Percentiles rank a stretch among this genome's conserved stretches.
Conservation (phyloP, 1,139 yeast genomes). For the Blastobotrys malaysiensis region DNA sequence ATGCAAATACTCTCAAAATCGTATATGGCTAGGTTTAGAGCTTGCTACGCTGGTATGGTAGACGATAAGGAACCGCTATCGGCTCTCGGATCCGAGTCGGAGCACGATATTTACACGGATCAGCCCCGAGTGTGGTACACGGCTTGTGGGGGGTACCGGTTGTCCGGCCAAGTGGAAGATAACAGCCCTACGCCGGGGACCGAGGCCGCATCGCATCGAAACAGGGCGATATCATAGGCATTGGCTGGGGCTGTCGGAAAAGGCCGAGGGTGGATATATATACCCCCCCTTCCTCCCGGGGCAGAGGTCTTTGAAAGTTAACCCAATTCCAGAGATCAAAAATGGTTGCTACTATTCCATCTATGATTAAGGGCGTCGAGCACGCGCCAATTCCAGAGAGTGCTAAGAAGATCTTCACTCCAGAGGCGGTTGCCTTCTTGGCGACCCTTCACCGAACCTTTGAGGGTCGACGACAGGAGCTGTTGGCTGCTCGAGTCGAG, state of each 20-base stretch:
- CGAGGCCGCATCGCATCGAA: not conserved
- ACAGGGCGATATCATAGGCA: not conserved
- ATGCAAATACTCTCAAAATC: not conserved
- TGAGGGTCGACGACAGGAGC: conserved; percentile 53
- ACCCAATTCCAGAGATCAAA: conserved; percentile 4
- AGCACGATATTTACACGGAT: not conserved
- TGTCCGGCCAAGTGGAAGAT: not conserved
- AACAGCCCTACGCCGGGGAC: not conserved
- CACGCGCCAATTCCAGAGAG: conserved; percentile 24
- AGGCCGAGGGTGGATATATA: not conserved
- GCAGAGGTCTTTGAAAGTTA: not conserved
- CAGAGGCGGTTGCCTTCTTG: conserved; percentile 66
- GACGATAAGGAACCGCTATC: not conserved
- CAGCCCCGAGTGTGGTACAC: not conserved
- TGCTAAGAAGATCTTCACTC: conserved; percentile 44
- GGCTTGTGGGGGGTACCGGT: not conserved
- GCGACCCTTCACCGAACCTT: conserved; percentile 72
- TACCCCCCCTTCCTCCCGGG: not conserved
- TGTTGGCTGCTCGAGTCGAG: conserved; percentile 54
- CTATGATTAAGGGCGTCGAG: conserved; percentile 27
- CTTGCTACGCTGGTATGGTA: not conserved
- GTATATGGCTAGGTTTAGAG: not conserved
- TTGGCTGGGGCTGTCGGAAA: not conserved
- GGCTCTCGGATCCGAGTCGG: not conserved
- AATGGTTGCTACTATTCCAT: conserved; percentile 33